A percentile compares a stretch with the other conserved stretches of the same genome.
phyloP scores from a whole-genome alignment of 257 asterid species.

The Primulina huaijiensis region DNA sequence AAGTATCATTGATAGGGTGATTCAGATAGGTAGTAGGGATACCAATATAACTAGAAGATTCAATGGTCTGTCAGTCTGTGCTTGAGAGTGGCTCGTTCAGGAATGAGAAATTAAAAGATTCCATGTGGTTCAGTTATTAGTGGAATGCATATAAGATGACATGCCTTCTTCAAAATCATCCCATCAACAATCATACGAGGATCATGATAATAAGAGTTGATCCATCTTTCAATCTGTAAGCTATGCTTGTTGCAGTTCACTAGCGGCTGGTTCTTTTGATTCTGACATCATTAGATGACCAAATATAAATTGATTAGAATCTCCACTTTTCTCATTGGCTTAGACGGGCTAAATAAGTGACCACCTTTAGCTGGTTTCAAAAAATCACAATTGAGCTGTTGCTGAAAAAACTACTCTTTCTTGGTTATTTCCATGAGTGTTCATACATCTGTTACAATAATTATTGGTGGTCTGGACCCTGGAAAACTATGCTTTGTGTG shows the following conservation, averaged over 20 bases:
- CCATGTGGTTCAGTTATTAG: not conserved
- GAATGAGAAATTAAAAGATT: not conserved
- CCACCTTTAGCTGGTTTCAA: not conserved
- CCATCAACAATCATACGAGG: not conserved
- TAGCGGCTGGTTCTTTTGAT: not conserved
- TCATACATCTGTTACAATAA: not conserved
- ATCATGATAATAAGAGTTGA: not conserved
- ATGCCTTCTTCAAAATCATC: not conserved
- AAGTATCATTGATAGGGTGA: constrained; percentile 1
- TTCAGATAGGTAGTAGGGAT: not conserved
- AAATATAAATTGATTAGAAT: not conserved
- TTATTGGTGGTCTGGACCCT: constrained; percentile 2
- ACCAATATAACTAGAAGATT: not conserved
- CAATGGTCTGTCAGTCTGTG: not conserved
- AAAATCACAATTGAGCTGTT: constrained; percentile 3
- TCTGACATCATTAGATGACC: too few species aligned
- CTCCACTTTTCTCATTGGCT: not conserved
- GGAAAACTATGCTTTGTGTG: not conserved
- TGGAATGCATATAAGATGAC: not conserved
- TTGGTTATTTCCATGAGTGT: not conserved
- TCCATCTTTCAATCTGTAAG: not conserved
- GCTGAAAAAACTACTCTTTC: not conserved
- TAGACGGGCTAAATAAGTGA: not conserved
- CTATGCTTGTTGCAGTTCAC: not conserved
- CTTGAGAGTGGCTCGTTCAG: constrained; percentile 2